These are phyloP conservation scores for Zymoseptoria pseudotritici DNA, from an alignment of 2,329 filamentous ascomycete genomes.

Conservation along the genomic window DNA sequence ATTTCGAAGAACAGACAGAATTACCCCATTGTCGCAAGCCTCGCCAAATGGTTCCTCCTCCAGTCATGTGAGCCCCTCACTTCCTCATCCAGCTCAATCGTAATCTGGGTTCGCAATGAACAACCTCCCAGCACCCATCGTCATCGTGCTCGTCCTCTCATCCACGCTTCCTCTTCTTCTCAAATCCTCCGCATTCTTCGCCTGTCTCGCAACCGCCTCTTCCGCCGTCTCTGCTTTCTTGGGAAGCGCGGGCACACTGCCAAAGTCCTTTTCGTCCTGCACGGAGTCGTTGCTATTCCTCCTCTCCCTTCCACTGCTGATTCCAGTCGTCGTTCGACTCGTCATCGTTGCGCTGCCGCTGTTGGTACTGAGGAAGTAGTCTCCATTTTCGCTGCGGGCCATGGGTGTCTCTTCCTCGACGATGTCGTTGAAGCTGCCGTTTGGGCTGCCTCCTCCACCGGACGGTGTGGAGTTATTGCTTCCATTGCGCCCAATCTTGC, in stretches of 20 bases:
- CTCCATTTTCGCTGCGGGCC: slow-evolving; percentile 28
- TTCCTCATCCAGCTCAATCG: slow-evolving; percentile 27
- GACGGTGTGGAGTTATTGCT: slow-evolving; percentile 49
- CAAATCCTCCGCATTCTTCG: slow-evolving; percentile 63
- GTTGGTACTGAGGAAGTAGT: slow-evolving; percentile 38
- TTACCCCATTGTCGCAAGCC: neutral
- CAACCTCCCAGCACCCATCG: slow-evolving; percentile 50
- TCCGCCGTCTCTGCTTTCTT: slow-evolving; percentile 29
- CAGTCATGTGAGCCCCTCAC: neutral
- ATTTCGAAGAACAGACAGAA: neutral
- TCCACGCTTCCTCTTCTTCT: slow-evolving; percentile 73
- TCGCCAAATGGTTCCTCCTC: no score
- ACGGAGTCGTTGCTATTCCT: slow-evolving; percentile 38
- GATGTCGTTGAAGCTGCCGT: slow-evolving; percentile 34
- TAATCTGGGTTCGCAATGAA: slow-evolving; percentile 82
- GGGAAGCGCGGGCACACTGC: slow-evolving; percentile 46
- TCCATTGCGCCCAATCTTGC: slow-evolving; percentile 29
- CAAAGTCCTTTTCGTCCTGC: slow-evolving; percentile 45
- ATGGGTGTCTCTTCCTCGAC: slow-evolving; percentile 42
- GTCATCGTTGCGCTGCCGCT: slow-evolving; percentile 17
- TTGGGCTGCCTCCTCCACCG: slow-evolving; percentile 31
- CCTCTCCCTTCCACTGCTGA: slow-evolving; percentile 14
- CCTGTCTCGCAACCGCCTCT: slow-evolving; percentile 47
- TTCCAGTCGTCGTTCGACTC: neutral
- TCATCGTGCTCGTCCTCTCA: slow-evolving; percentile 69